A percentile compares a stretch with the other conserved stretches of the same genome.
Conservation (phyloP, 768 basidiomycete genomes). For the Phanerochaete carnosa region DNA sequence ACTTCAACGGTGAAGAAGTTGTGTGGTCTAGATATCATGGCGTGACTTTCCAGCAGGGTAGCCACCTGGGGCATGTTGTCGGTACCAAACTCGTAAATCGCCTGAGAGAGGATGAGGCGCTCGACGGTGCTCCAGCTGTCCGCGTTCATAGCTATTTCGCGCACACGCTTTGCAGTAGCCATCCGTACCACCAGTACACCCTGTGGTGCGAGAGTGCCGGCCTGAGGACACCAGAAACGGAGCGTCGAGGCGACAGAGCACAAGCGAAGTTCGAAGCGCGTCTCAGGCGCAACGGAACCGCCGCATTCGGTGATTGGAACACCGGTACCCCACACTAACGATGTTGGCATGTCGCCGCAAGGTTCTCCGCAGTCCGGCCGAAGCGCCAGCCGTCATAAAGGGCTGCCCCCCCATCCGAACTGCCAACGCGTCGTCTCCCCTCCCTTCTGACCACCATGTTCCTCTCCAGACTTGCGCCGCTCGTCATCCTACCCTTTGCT, state of each 20-base stretch:
- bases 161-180: constrained; percentile 14
- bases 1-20: constrained; percentile 71
- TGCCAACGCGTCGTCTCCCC: constrained; percentile 10
- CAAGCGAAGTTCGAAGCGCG: background rate
- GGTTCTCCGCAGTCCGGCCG: constrained; percentile 5
- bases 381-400: constrained; percentile 13
- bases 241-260: background rate
- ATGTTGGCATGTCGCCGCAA: background rate
- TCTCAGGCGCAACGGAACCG: background rate
- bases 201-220: background rate
- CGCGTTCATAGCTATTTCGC: constrained; percentile 13
- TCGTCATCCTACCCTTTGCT: constrained; percentile 44
- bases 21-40: constrained; percentile 60
- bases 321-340: background rate
- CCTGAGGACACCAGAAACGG: background rate
- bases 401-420: background rate
- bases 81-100: constrained; percentile 78
- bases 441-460: constrained; percentile 30
- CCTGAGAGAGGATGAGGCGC: constrained; percentile 80
- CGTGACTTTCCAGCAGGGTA: constrained; percentile 64
- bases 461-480: constrained; percentile 37
- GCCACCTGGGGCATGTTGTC: constrained; percentile 67
- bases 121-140: constrained; percentile 45
- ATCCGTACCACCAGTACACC: background rate
- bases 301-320: constrained; percentile 2